These are phyloP conservation scores for Cercophora samala DNA, from an alignment of 495 filamentous ascomycete genomes.

Conservation along the genomic window DNA sequence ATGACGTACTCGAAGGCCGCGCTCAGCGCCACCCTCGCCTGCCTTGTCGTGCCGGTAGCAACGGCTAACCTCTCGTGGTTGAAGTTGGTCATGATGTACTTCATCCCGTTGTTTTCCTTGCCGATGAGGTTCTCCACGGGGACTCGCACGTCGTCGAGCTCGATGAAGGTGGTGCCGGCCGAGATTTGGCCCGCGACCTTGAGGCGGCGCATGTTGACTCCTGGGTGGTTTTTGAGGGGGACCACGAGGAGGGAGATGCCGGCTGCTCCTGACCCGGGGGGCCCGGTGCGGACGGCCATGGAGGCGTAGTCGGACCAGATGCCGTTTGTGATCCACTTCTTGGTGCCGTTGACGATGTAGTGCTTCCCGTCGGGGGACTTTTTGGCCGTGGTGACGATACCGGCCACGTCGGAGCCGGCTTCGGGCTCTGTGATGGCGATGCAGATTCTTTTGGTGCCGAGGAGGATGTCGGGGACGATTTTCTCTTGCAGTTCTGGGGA, in stretches of 20 bases:
- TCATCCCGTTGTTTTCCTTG: constrained; percentile 68
- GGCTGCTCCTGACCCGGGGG: constrained; percentile 50
- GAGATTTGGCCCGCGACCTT: constrained; percentile 58
- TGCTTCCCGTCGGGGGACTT: constrained; percentile 54
- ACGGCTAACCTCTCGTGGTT: constrained; percentile 74
- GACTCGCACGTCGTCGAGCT: constrained; percentile 69
- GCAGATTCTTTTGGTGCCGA: constrained; percentile 61
- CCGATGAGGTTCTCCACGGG: constrained; percentile 67
- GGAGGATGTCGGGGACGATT: constrained; percentile 64
- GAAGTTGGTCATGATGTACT: constrained; percentile 79
- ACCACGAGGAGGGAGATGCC: constrained; percentile 67
- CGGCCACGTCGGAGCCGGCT: constrained; percentile 69
- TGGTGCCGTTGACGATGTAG: constrained; percentile 70
- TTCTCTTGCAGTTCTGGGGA: constrained; percentile 56
- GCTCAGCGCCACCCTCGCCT: constrained; percentile 61
- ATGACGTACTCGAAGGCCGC: constrained; percentile 66
- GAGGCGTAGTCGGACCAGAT: constrained; percentile 69
- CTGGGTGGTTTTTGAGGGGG: constrained; percentile 58
- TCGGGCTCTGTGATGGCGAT: constrained; percentile 78
- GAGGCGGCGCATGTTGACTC: constrained; percentile 64
- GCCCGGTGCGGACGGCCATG: constrained; percentile 76
- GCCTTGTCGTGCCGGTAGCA: constrained; percentile 58
- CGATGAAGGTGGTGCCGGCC: constrained; percentile 71
- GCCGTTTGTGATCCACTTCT: constrained; percentile 85
- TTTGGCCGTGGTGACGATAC: constrained; percentile 62